Evolutionary conservation across 2,329 filamentous ascomycete genomes (phyloP).

Genomic region (Xylaria sp.): DNA sequence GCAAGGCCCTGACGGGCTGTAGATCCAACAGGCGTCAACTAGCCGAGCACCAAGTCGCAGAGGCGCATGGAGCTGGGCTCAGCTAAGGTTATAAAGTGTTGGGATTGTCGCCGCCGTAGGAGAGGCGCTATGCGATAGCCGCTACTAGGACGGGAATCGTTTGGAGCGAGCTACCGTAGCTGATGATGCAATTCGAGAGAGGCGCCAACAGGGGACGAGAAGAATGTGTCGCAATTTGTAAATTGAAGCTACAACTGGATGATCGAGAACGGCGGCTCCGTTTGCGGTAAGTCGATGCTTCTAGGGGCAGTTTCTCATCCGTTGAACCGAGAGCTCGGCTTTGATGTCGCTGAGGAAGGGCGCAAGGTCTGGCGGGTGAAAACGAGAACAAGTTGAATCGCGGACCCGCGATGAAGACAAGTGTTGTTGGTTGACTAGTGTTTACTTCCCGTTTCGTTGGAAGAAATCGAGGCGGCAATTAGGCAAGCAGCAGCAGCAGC

Average conservation of each 20-base stretch:
- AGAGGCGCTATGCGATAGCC: slow-evolving; percentile 43
- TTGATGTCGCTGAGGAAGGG: background rate
- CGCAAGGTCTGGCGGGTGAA: background rate
- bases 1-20: slow-evolving; percentile 14
- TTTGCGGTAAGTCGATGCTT: background rate
- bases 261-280: background rate
- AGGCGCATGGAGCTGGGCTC: slow-evolving; percentile 63
- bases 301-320: background rate
- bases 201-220: slow-evolving; percentile 56
- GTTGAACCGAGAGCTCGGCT: background rate
- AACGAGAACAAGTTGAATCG: background rate
- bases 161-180: slow-evolving; percentile 52
- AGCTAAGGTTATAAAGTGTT: slow-evolving; percentile 47
- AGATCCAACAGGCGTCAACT: slow-evolving; percentile 15
- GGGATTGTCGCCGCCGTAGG: slow-evolving; percentile 48
- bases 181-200: slow-evolving; percentile 55
- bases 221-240: background rate
- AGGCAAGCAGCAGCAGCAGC: too few relatives aligned
- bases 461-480: too few relatives aligned
- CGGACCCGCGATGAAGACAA: too few relatives aligned
- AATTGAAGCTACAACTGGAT: slow-evolving; percentile 44
- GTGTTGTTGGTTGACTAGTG: too few relatives aligned
- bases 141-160: slow-evolving; percentile 43
- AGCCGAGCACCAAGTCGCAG: slow-evolving; percentile 17
- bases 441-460: too few relatives aligned